phyloP scores from a whole-genome alignment of 73 alveolate genomes.

The Stentor roeselii region DNA sequence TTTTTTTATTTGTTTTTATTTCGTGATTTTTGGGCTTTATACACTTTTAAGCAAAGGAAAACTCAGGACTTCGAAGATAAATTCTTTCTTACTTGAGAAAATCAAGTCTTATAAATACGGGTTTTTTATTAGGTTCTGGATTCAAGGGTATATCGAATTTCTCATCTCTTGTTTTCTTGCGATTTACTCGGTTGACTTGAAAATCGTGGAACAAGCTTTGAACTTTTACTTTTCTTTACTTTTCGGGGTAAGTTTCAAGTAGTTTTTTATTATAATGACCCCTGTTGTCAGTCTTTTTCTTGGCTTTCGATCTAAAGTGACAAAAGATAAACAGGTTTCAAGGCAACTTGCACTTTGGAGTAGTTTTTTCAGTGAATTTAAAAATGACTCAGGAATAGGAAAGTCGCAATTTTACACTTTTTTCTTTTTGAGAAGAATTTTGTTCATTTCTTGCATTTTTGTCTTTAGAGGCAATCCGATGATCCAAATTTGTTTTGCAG shows the following conservation, averaged over 20 bases:
- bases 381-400: neutral
- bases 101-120: neutral
- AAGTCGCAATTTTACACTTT: neutral
- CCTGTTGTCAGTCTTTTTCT: neutral
- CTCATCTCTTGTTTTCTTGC: neutral
- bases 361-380: constrained; percentile 2
- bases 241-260: neutral
- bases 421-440: neutral
- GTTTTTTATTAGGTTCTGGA: neutral
- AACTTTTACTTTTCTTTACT: neutral
- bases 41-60: neutral
- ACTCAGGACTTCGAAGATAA: neutral
- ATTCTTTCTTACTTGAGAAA: neutral
- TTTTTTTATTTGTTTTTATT: too few species aligned
- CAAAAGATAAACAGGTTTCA: neutral
- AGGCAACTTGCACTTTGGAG: neutral
- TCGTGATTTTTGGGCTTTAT: neutral
- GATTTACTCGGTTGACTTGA: neutral
- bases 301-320: neutral
- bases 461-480: neutral
- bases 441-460: neutral
- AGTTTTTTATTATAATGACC: neutral
- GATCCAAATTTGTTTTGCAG: neutral
- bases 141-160: neutral
- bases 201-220: neutral